Evolutionary conservation across 768 basidiomycete species (phyloP).

Genomic region (Mycena amicta): DNA sequence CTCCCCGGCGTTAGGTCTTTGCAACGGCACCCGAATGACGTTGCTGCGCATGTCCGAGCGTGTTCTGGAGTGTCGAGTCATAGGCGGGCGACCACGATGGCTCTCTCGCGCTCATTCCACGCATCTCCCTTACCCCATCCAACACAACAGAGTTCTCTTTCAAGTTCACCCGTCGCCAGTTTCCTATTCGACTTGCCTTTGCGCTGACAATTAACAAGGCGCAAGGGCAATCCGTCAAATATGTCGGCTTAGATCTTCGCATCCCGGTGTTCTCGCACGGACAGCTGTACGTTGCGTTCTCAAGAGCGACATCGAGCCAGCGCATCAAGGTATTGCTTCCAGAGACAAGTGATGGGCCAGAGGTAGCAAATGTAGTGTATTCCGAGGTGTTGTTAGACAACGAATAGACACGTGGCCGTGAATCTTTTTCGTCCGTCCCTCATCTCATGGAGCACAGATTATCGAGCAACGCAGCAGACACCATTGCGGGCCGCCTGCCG

Average conservation of each 20-base stretch:
- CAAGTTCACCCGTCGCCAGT: conserved; percentile 37
- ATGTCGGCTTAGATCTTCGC: background rate
- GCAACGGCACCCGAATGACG: conserved; percentile 33
- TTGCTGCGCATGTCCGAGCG: conserved; percentile 26
- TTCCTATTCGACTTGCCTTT: conserved; percentile 48
- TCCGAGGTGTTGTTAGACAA: background rate
- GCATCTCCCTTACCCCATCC: conserved; percentile 37
- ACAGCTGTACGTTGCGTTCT: background rate
- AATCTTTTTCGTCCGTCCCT: no score
- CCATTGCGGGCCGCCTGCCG: no score
- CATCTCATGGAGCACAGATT: no score
- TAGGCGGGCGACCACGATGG: conserved; percentile 42
- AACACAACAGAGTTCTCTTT: conserved; percentile 30
- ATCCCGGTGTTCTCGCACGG: background rate
- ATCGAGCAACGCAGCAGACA: no score
- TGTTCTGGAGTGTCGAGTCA: conserved; percentile 38
- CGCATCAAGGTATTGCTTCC: background rate
- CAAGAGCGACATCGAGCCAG: background rate
- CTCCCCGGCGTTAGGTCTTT: conserved; percentile 27
- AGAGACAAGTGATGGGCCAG: background rate
- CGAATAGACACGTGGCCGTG: no score
- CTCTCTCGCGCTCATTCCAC: conserved; percentile 39
- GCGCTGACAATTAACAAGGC: conserved; percentile 52
- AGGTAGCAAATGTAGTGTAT: background rate
- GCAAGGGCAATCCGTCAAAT: conserved; percentile 29